Base-by-base conservation (phyloP, 768 basidiomycete genomes). In the Tylopilus plumbeoviolaceoides region DNA sequence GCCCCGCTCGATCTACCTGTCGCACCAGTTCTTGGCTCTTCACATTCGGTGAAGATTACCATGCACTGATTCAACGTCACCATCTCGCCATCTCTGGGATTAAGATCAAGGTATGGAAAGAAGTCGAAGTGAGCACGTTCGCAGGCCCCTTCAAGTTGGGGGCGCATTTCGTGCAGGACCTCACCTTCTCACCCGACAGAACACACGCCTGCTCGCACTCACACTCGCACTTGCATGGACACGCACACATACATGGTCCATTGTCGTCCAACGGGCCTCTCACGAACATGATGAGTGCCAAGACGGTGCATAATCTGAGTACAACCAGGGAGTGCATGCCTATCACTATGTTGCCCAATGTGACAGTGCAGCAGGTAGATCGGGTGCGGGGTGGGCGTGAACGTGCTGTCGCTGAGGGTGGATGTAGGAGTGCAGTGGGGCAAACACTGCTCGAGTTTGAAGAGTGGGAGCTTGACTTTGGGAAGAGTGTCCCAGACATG, bases 11-110 rank as follows among this genome's bases (percentile, higher is more conserved):
- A 77, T 97, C 28, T 95, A 95, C 68, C 82, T 91, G 17, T 82
- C 84, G 0, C 89, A 91, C 58, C 91, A 95, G 55, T 91, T 95
- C 65, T 75, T 83, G n/a, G 11, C 95, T 95, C 74, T 78, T 81
- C 59, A 78, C 82, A 2, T 76, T 92, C 1, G 82, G 82, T 12
- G 82, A 86, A 85, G 85, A 92, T 59, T 90, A 91, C 63, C 84
- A 91, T 51, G 85, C 89, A 0, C 79, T 89, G n/a, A 79, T 86
- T 35, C 81, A 83, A 31, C 76, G n/a, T n/a, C n/a, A n/a, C n/a
- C n/a, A n/a, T n/a, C n/a, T n/a, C n/a, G n/a, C n/a, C n/a, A n/a
- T n/a, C n/a, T n/a, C n/a, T n/a, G n/a, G n/a, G n/a, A n/a, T n/a
- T n/a, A n/a, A n/a, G n/a, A n/a, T n/a, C n/a, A n/a, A n/a, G n/a